phyloP scores from a whole-genome alignment of 129 eudicot genomes.

The Flaveria brownii region DNA sequence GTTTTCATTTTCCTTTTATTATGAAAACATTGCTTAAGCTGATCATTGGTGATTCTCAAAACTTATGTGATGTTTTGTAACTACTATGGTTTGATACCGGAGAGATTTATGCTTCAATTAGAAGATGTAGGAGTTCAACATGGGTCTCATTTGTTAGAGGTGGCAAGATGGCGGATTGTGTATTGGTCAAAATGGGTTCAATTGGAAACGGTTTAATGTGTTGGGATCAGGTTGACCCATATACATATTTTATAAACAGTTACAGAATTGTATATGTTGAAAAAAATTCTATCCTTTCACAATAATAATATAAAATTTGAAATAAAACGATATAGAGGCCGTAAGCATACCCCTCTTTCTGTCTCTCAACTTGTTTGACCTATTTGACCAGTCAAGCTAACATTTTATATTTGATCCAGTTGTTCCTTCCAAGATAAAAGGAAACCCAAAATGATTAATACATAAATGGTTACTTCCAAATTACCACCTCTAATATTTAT shows the following conservation, averaged over 20 bases:
- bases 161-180: conserved; percentile 6
- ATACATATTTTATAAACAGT: background rate
- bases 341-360: conserved; percentile 7
- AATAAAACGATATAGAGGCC: background rate
- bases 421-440: background rate
- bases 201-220: background rate
- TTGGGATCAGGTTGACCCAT: conserved; percentile 7
- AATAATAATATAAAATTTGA: background rate
- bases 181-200: conserved; percentile 10
- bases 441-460: background rate
- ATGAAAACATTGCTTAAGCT: conserved; percentile 33
- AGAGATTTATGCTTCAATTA: conserved; percentile 2
- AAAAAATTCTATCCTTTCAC: background rate
- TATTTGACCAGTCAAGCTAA: background rate
- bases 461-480: background rate
- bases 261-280: background rate
- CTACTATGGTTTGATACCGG: background rate
- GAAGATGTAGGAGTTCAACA: background rate
- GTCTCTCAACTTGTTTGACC: background rate
- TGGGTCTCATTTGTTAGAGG: conserved; percentile 7
- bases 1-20: conserved; percentile 30
- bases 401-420: background rate
- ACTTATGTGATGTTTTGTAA: conserved; percentile 46
- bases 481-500: background rate
- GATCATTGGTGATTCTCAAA: conserved; percentile 39